Base-by-base conservation (phyloP, 306 rosid genomes). In the Macrotyloma uniflorum region DNA sequence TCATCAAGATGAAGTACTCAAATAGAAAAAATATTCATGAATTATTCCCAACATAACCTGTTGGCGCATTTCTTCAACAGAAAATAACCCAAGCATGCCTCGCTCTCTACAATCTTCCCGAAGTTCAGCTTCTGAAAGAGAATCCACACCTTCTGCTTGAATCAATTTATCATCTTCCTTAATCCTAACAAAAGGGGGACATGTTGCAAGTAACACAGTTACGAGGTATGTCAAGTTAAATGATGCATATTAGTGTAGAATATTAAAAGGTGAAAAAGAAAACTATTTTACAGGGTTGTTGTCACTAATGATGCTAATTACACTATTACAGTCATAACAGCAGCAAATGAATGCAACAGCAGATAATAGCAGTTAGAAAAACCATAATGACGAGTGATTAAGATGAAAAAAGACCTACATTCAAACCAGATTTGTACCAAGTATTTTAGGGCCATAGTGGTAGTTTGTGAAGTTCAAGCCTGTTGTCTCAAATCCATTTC, bases 1-100 rank as follows among this genome's bases (percentile, higher is more conserved):
- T 45, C 32, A 57, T 51, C 75, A 36, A 42, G 71, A 78, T 71
- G 28, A 14, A 70, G 55, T 35, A 65, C 67, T 80, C 71, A 76
- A 83, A 72, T 42, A 77, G 46, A 65, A 81, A 61, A 77, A 53
- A 40, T 30, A 45, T 54, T 42, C 80, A 70, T 50, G 63, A 67
- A 59, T 50, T 62, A 16, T 72, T 51, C 64, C 36, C 51, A 42
- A 23, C 59, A 81, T 61, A 79, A 93, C 99, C 99, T 95, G 97
- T 73, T 93, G 93, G 76, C 99, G 95, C 99, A 95, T 93, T 84
- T 95, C 97, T 80, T 93, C 98, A 38, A 93, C 94, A 67, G 99
- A 95, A 79, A 79, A 89, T 85, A 89, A 74, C 69, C 98, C 99
- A 83, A 95, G 99, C 93, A 95, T 91, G 87, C 98, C 99, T 42